These are phyloP conservation scores for Cryptosporidium ubiquitum DNA, from an alignment of 169 alveolate genomes.

Conservation along the genomic window DNA sequence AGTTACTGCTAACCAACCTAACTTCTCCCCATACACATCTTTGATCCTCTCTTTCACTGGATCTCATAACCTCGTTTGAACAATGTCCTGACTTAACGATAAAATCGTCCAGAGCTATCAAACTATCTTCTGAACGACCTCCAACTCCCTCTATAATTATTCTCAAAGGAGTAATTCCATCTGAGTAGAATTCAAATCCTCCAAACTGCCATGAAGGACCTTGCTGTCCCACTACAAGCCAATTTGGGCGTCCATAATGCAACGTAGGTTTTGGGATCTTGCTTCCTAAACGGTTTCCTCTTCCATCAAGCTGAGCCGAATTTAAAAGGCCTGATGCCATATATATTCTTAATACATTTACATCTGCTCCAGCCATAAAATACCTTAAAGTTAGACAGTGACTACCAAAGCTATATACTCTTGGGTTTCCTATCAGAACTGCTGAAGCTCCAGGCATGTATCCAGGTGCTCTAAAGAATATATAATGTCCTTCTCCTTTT, in stretches of 20 bases:
- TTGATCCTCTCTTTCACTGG: conserved; percentile 65
- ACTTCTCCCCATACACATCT: conserved; percentile 81
- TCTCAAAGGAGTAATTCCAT: conserved; percentile 76
- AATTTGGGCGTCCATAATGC: conserved; percentile 79
- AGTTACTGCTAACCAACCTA: conserved; percentile 77
- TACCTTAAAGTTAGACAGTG: conserved; percentile 76
- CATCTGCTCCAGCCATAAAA: conserved; percentile 81
- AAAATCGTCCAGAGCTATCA: conserved; percentile 79
- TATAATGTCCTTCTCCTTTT: conserved; percentile 73
- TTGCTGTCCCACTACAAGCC: conserved; percentile 80
- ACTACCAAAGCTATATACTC: conserved; percentile 75
- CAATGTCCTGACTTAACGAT: conserved; percentile 75
- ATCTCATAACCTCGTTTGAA: conserved; percentile 52
- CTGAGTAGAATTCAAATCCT: conserved; percentile 77
- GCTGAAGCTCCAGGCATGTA: conserved; percentile 80
- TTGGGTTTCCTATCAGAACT: conserved; percentile 74
- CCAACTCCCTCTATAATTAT: conserved; percentile 79
- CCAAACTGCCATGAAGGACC: conserved; percentile 80
- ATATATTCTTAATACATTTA: conserved; percentile 77
- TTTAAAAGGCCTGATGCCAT: conserved; percentile 71
- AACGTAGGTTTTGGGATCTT: conserved; percentile 9
- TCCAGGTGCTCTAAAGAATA: conserved; percentile 79
- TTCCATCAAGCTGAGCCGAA: conserved; percentile 18
- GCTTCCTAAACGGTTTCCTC: conserved; percentile 1
- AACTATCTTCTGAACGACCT: conserved; percentile 78